phyloP scores from a whole-genome alignment of 208 protist species.

The Acanthamoeba castellanii region DNA sequence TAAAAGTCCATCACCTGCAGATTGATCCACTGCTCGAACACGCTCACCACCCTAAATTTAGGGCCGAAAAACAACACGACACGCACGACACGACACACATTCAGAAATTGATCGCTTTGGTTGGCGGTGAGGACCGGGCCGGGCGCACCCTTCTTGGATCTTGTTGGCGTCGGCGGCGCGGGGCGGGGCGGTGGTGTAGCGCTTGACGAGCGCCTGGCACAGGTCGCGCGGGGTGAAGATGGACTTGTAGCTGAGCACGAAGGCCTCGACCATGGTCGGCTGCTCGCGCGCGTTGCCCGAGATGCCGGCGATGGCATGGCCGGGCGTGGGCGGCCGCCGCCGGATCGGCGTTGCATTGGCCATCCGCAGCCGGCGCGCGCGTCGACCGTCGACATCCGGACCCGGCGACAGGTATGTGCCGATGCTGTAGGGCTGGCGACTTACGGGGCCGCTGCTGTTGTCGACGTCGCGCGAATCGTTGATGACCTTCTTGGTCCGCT shows the following conservation, averaged over 20 bases:
- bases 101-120: no score
- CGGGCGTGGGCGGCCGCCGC: no score
- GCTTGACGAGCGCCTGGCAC: neutral
- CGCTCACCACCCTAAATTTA: neutral
- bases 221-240: neutral
- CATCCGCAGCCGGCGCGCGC: neutral
- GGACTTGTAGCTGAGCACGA: neutral
- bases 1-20: slow-evolving; percentile 26
- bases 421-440: neutral
- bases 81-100: no score
- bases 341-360: neutral
- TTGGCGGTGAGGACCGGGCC: no score
- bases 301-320: neutral
- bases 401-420: neutral
- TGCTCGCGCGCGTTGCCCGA: neutral
- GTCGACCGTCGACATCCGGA: neutral
- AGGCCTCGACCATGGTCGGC: neutral
- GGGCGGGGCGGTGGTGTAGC: neutral
- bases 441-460: no score
- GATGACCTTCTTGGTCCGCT: neutral
- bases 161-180: neutral
- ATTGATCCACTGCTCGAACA: slow-evolving; percentile 19
- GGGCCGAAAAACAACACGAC: neutral
- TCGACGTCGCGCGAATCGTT: neutral
- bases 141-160: neutral